phyloP scores from a whole-genome alignment of 73 alveolate species.

The Tetrahymena malaccensis region DNA sequence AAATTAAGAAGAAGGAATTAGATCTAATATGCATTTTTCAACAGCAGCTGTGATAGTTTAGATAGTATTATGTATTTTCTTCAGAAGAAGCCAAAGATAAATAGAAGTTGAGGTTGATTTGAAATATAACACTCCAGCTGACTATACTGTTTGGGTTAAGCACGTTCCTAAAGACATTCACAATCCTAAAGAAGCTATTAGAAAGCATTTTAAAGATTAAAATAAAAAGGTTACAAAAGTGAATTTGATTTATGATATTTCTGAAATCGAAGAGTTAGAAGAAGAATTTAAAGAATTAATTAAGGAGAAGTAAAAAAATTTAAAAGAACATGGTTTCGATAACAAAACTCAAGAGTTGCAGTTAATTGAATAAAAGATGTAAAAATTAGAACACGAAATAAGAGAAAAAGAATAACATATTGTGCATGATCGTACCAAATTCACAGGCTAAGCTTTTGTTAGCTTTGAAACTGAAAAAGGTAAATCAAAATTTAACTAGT shows the following conservation, averaged over 20 bases:
- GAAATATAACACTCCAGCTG: conserved; percentile 22
- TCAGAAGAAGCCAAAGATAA: conserved; percentile 20
- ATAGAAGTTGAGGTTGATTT: conserved; percentile 32
- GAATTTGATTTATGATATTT: conserved; percentile 16
- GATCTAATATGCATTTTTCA: not conserved
- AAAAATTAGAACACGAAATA: not conserved
- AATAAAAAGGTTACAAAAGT: conserved; percentile 17
- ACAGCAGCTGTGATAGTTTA: conserved; percentile 17
- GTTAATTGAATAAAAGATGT: not conserved
- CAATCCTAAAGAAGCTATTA: conserved; percentile 5
- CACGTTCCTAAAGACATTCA: conserved; percentile 2
- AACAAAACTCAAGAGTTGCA: not conserved
- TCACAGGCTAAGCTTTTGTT: not conserved
- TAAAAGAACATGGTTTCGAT: conserved; percentile 4
- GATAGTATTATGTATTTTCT: conserved; percentile 20
- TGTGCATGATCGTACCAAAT: not conserved
- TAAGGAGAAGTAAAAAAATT: conserved; percentile 16
- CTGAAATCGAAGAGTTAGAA: conserved; percentile 28
- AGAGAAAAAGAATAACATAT: not conserved
- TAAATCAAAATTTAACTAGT: not conserved
- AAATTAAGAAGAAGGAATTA: not conserved
- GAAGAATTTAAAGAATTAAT: conserved; percentile 11
- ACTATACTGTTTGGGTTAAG: conserved; percentile 29
- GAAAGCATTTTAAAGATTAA: conserved; percentile 8
- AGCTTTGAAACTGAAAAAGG: not conserved